phyloP scores from a whole-genome alignment of 805 yeast species.

The Candida nanaspora region DNA sequence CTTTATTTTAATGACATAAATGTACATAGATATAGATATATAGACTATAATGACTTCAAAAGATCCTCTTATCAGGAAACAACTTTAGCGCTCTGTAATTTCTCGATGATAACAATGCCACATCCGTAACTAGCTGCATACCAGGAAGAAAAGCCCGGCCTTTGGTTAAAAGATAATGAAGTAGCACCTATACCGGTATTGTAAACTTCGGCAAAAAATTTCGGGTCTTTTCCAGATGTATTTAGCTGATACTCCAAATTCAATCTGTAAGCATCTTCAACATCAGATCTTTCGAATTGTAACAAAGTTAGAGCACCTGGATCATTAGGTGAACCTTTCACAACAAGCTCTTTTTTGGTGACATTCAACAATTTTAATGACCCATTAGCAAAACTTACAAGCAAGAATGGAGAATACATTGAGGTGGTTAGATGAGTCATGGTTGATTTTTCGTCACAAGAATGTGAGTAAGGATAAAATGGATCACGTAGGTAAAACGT shows the following conservation, averaged over 20 bases:
- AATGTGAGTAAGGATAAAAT: neutral
- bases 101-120: slow-evolving; percentile 24
- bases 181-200: slow-evolving; percentile 13
- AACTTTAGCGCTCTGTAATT: slow-evolving; percentile 8
- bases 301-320: slow-evolving; percentile 13
- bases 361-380: slow-evolving; percentile 12
- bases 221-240: slow-evolving; percentile 6
- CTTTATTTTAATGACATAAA: neutral
- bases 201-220: slow-evolving; percentile 2
- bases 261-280: slow-evolving; percentile 13
- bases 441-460: neutral
- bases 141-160: slow-evolving; percentile 11
- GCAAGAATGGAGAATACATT: slow-evolving; percentile 9
- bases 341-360: slow-evolving; percentile 6
- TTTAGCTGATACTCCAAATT: slow-evolving; percentile 12
- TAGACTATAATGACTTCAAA: neutral
- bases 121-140: slow-evolving; percentile 18
- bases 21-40: neutral
- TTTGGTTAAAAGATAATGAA: slow-evolving; percentile 13
- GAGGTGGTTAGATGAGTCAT: slow-evolving; percentile 6
- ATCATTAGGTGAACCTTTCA: slow-evolving; percentile 1
- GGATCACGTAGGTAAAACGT: slow-evolving; percentile 5
- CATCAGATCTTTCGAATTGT: slow-evolving; percentile 13
- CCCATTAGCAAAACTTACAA: slow-evolving; percentile 13
- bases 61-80: neutral